These are phyloP conservation scores for Phalaenopsis aphrodite DNA, from an alignment of 106 monocot genomes.

Conservation along the genomic window DNA sequence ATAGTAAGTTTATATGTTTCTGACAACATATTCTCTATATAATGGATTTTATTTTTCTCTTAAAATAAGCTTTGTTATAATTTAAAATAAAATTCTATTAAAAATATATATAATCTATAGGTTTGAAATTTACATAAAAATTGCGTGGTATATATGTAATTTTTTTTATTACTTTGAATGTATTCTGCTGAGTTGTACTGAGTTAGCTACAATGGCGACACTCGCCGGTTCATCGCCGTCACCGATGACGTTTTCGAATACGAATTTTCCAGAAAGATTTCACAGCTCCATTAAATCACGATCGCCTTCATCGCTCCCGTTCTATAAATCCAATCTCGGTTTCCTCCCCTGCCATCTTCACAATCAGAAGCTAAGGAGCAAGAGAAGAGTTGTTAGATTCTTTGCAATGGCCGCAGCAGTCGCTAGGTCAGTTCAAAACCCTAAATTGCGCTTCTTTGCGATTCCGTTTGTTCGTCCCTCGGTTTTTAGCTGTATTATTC, in stretches of 20 bases:
- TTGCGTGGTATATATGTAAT: too few species aligned
- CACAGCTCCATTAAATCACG: not conserved
- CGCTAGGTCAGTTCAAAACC: not conserved
- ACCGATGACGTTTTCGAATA: not conserved
- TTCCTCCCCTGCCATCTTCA: not conserved
- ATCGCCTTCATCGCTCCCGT: not conserved
- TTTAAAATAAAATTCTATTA: too few species aligned
- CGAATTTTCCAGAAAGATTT: not conserved
- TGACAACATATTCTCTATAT: too few species aligned
- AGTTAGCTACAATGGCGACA: not conserved
- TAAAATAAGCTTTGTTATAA: too few species aligned
- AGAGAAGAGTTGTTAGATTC: not conserved
- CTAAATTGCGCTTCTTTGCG: not conserved
- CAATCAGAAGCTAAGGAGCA: not conserved
- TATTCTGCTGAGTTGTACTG: too few species aligned
- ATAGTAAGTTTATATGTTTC: too few species aligned
- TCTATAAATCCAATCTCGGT: not conserved
- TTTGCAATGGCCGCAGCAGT: slow-evolving; percentile 4
- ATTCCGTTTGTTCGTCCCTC: not conserved
- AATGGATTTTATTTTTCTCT: too few species aligned
- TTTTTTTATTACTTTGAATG: too few species aligned
- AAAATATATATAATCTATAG: too few species aligned
- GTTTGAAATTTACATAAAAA: too few species aligned
- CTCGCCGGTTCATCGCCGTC: not conserved
- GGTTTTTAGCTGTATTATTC: not conserved